Evolutionary conservation across 257 asterid genomes (phyloP), one percentile per base, ranked within the genome.

Genomic region (Leptodermis oblonga): DNA sequence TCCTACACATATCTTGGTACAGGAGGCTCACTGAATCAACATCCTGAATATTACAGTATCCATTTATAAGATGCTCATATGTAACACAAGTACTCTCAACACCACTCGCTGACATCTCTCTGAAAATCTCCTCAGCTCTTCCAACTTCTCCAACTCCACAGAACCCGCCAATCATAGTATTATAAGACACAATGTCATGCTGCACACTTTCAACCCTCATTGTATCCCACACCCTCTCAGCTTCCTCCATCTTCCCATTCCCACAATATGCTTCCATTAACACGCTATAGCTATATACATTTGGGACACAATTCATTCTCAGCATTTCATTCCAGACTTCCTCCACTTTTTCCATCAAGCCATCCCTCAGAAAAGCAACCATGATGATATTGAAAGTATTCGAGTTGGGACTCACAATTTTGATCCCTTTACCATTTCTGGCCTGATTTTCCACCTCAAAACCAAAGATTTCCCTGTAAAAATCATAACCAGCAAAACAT

Each of bases 301-400:
- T 87, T 2, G 94, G 94, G 63, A 26, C 68, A 72, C 88, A 86
- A 7, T 81, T 81, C 31, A 70, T 41, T 30, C 63, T 66, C 28
- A 2, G 69, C 77, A 90, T 84, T 77, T 90, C 97, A 58, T 77
- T 69, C 98, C 97, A 87, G 36, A 90, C 82, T 74, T 78, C 84
- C 78, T 86, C 87, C 52, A 90, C 92, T 75, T 80, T 86, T 67
- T 83, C 87, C 69, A 83, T 82, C 76, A 86, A 75, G 7, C 94
- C 97, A 46, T 83, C 92, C 61, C 95, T 84, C 52, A 84, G 79
- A 69, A 87, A 90, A 48, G 90, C 95, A 75, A 84, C 77, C 92
- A 90, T 90, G 36, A 93, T 69, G 20, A 74, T 73, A 71, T 88
- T 88, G 71, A 90, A 83, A 0, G 94, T 87, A 72, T 73, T 72